Conservation (phyloP, 257 asterid species). For the Primulina huaijiensis region DNA sequence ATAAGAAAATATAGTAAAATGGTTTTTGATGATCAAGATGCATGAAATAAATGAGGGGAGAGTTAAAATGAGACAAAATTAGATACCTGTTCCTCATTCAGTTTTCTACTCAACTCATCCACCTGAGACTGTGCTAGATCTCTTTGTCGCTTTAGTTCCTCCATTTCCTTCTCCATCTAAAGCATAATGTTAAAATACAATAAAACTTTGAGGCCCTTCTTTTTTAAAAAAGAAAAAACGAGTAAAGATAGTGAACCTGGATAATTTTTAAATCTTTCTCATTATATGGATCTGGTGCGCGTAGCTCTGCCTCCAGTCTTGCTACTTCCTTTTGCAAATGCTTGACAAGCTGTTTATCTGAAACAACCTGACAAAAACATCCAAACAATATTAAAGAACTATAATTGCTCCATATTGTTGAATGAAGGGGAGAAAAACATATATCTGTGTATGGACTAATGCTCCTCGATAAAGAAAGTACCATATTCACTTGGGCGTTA, state of each 20-base stretch:
- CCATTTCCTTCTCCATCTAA: constrained; percentile 93
- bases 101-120: constrained; percentile 74
- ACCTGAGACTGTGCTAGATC: constrained; percentile 86
- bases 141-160: constrained; percentile 85
- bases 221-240: not conserved
- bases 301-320: constrained; percentile 81
- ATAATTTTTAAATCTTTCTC: constrained; percentile 72
- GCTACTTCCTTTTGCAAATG: constrained; percentile 97
- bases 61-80: constrained; percentile 12
- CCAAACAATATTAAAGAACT: not conserved
- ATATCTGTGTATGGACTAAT: no score
- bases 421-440: no score
- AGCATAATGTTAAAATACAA: constrained; percentile 21
- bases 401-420: no score
- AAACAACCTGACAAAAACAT: constrained; percentile 58
- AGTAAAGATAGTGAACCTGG: constrained; percentile 52
- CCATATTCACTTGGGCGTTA: constrained; percentile 94
- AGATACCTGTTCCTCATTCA: constrained; percentile 68
- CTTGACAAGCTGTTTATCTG: constrained; percentile 93
- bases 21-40: not conserved
- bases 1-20: not conserved
- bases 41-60: not conserved
- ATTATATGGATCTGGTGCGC: constrained; percentile 72
- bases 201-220: not conserved
- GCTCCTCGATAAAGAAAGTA: constrained; percentile 20